Evolutionary conservation across 257 asterid species (phyloP).

Genomic region (Rubia yunnanensis): DNA sequence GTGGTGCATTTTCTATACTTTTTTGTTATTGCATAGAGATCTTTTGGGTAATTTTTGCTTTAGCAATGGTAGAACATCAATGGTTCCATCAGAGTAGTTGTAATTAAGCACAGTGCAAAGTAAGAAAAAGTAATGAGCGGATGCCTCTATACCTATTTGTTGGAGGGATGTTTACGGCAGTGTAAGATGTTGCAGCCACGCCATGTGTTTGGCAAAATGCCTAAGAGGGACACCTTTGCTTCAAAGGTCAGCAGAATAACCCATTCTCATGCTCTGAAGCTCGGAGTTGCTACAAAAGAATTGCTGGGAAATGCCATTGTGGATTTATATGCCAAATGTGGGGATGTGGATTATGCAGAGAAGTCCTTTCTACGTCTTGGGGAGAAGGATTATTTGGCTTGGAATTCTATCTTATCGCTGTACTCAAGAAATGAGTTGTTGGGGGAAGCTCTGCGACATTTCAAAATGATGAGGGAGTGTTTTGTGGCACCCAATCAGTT

Average conservation of each 20-base stretch:
- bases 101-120: background rate
- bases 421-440: slow-evolving; percentile 50
- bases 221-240: slow-evolving; percentile 32
- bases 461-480: slow-evolving; percentile 42
- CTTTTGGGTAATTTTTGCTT: background rate
- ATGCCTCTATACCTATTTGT: slow-evolving; percentile 12
- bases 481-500: slow-evolving; percentile 63
- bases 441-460: slow-evolving; percentile 31
- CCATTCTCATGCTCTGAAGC: slow-evolving; percentile 47
- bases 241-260: slow-evolving; percentile 32
- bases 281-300: slow-evolving; percentile 42
- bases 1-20: too few relatives aligned
- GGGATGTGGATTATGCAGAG: slow-evolving; percentile 44
- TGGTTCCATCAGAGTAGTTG: background rate
- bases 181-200: slow-evolving; percentile 61
- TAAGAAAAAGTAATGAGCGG: background rate
- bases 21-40: too few relatives aligned
- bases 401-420: slow-evolving; percentile 76
- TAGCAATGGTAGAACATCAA: background rate
- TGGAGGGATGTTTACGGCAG: slow-evolving; percentile 33
- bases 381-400: slow-evolving; percentile 49
- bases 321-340: slow-evolving; percentile 84
- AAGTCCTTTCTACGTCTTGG: slow-evolving; percentile 41
- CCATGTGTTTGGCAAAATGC: slow-evolving; percentile 57
- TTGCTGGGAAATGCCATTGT: slow-evolving; percentile 56